These are phyloP conservation scores for Penicillium macrosclerotiorum DNA, from an alignment of 495 filamentous ascomycete genomes.

Conservation along the genomic window DNA sequence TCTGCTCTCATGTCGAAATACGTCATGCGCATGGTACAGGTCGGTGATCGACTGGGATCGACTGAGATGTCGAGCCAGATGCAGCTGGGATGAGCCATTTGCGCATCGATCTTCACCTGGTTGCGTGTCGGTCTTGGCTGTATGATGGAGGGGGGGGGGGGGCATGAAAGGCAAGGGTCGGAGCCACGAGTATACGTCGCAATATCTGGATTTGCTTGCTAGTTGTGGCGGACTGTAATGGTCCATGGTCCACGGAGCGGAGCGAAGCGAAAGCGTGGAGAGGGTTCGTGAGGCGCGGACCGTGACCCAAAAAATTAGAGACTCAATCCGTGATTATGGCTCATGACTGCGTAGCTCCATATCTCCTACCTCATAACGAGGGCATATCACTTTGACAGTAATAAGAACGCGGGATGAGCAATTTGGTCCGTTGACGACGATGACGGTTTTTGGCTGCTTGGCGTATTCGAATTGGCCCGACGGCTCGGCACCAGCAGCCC, in stretches of 20 bases:
- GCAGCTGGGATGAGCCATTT: background rate
- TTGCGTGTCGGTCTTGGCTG: conserved; percentile 11
- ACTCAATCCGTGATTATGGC: no score
- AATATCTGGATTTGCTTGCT: conserved; percentile 1
- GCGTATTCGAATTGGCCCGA: conserved; percentile 14
- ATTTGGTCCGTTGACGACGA: conserved; percentile 12
- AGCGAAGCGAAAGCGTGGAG: background rate
- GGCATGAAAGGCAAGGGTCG: background rate
- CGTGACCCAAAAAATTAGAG: no score
- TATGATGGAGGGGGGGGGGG: background rate
- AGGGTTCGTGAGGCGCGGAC: no score
- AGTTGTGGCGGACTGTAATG: background rate
- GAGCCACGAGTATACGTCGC: background rate
- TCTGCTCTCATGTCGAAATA: no score
- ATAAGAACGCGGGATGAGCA: conserved; percentile 7
- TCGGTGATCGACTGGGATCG: no score
- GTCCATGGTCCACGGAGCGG: background rate
- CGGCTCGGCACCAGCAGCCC: conserved; percentile 13
- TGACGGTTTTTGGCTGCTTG: conserved; percentile 19
- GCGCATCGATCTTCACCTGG: background rate
- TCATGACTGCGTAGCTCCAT: no score
- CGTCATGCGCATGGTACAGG: no score
- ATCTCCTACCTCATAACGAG: no score
- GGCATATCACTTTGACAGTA: no score
- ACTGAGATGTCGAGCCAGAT: no score